Evolutionary conservation across 2,329 filamentous ascomycete species (phyloP).

Genomic region (Sclerotinia nivalis): DNA sequence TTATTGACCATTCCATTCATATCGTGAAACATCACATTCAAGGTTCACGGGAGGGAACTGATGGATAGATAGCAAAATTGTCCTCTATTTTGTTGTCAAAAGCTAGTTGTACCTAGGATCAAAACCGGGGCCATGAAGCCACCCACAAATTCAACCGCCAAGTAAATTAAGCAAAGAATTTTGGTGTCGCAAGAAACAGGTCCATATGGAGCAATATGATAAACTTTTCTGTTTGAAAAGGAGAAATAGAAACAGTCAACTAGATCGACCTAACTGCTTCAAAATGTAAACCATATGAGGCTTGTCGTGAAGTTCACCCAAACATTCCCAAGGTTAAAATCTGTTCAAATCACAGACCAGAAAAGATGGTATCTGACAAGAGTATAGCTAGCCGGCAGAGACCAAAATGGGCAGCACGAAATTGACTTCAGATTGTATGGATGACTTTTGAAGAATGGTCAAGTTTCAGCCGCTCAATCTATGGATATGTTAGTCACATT

Average conservation of each 20-base stretch:
- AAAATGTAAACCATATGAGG: slow-evolving; percentile 25
- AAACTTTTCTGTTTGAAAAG: slow-evolving; percentile 3
- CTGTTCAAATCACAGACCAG: slow-evolving; percentile 19
- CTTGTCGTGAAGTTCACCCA: slow-evolving; percentile 23
- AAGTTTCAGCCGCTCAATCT: slow-evolving; percentile 19
- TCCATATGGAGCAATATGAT: slow-evolving; percentile 14
- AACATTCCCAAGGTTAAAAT: slow-evolving; percentile 18
- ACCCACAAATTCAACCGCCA: slow-evolving; percentile 17
- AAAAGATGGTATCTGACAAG: slow-evolving; percentile 19
- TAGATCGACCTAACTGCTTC: slow-evolving; percentile 29
- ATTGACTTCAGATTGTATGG: slow-evolving; percentile 21
- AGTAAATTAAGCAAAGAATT: slow-evolving; percentile 15
- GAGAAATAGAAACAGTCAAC: slow-evolving; percentile 22
- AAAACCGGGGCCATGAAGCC: slow-evolving; percentile 25
- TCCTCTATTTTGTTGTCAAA: slow-evolving; percentile 16
- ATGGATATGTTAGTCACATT: not conserved
- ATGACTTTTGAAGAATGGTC: slow-evolving; percentile 10
- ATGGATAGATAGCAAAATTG: slow-evolving; percentile 8
- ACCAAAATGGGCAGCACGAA: slow-evolving; percentile 14
- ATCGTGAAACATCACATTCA: not conserved
- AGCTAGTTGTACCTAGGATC: slow-evolving; percentile 22
- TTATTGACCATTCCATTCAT: not conserved
- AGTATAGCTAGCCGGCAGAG: slow-evolving; percentile 2
- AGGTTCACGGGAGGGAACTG: not conserved
- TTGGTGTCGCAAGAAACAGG: slow-evolving; percentile 9